phyloP scores from a whole-genome alignment of 495 filamentous ascomycete genomes.

The Aspergillus sclerotiicarbonarius region DNA sequence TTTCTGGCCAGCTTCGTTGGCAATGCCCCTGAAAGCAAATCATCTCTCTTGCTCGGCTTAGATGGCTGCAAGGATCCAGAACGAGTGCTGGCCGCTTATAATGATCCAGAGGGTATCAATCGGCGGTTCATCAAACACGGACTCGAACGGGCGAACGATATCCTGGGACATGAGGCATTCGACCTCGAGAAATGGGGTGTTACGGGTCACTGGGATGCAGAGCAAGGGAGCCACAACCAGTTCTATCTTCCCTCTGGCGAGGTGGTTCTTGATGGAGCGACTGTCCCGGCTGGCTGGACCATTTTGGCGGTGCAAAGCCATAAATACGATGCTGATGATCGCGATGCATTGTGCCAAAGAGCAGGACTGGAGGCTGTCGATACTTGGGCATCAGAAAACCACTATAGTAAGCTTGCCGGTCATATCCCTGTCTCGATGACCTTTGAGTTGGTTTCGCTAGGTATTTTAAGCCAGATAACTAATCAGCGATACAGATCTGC shows the following conservation, averaged over 20 bases:
- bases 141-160: conserved; percentile 1
- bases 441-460: background rate
- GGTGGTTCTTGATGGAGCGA: background rate
- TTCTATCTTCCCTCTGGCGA: background rate
- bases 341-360: background rate
- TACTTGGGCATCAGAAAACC: background rate
- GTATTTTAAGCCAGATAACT: too few species aligned
- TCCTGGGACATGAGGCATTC: conserved; percentile 7
- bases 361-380: conserved; percentile 4
- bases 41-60: conserved; percentile 7
- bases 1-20: conserved; percentile 8
- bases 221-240: conserved; percentile 5
- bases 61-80: conserved; percentile 6
- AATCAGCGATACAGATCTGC: too few species aligned
- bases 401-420: conserved; percentile 5
- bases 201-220: conserved; percentile 2
- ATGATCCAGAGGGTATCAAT: conserved; percentile 11
- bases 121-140: conserved; percentile 12
- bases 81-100: conserved; percentile 7
- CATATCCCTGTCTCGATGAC: background rate
- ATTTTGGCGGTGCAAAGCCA: conserved; percentile 7
- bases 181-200: conserved; percentile 6
- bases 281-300: background rate
- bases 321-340: conserved; percentile 8
- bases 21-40: background rate